Conservation (phyloP, 306 rosid genomes). For the Quillaja saponaria region DNA sequence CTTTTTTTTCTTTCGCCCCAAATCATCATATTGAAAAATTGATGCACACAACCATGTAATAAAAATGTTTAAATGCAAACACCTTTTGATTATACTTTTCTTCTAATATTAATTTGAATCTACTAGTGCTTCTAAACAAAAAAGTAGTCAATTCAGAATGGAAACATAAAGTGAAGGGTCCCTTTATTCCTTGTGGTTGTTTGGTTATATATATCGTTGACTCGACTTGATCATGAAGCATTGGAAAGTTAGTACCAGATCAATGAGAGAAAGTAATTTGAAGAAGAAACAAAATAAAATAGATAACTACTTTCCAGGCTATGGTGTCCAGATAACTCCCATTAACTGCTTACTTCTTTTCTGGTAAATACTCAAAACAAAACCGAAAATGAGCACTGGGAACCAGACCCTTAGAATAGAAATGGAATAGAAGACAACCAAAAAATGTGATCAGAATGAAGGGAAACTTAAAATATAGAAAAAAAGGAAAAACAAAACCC, state of each 20-base stretch:
- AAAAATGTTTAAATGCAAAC: no score
- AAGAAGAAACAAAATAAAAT: constrained; percentile 9
- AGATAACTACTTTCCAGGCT: constrained; percentile 22
- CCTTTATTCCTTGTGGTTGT: constrained; percentile 33
- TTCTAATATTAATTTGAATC: no score
- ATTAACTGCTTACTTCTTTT: not conserved
- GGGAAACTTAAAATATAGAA: constrained; percentile 14
- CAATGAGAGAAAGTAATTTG: constrained; percentile 18
- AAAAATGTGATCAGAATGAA: constrained; percentile 35
- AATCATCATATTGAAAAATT: not conserved
- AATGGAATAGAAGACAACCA: constrained; percentile 48
- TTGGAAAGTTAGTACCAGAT: constrained; percentile 37
- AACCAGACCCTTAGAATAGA: constrained; percentile 30
- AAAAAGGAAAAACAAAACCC: not conserved
- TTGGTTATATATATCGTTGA: constrained; percentile 32
- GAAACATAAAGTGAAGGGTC: constrained; percentile 25
- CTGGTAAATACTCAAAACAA: not conserved
- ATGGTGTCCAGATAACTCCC: constrained; percentile 29
- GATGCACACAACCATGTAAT: no score
- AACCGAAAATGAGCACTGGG: not conserved
- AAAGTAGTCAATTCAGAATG: not conserved
- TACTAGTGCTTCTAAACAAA: constrained; percentile 1
- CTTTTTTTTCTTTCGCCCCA: not conserved
- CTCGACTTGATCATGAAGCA: constrained; percentile 35
- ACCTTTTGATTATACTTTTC: no score